Conservation (phyloP, 768 basidiomycete genomes). For the Phlebiopsis gigantea region DNA sequence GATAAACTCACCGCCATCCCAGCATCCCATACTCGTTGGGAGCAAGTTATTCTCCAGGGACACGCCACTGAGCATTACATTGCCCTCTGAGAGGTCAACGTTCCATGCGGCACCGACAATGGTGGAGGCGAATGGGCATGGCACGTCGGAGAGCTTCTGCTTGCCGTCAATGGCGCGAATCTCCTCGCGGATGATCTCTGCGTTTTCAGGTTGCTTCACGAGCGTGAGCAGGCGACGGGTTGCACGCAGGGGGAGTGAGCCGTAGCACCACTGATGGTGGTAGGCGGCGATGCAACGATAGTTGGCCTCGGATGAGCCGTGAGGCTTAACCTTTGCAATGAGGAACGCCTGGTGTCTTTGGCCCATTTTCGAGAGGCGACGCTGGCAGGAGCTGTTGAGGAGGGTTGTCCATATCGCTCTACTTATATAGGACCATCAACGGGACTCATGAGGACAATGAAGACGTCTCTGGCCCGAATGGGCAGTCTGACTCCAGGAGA, state of each 20-base stretch:
- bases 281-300: constrained; percentile 38
- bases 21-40: constrained; percentile 22
- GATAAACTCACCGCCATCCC: constrained; percentile 22
- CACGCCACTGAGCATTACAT: constrained; percentile 14
- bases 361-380: constrained; percentile 26
- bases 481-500: no score
- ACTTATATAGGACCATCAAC: no score
- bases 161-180: constrained; percentile 27
- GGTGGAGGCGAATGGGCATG: constrained; percentile 30
- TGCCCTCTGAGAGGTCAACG: constrained; percentile 21
- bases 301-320: constrained; percentile 17
- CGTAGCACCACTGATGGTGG: constrained; percentile 38
- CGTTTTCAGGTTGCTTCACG: constrained; percentile 31
- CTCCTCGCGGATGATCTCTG: constrained; percentile 32
- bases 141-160: constrained; percentile 18
- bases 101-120: constrained; percentile 28
- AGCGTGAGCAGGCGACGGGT: constrained; percentile 30
- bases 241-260: constrained; percentile 27
- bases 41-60: constrained; percentile 18
- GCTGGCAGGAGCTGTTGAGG: no score
- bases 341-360: constrained; percentile 37
- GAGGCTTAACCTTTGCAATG: constrained; percentile 30
- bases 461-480: no score
- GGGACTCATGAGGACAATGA: no score
- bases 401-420: no score